phyloP scores from a whole-genome alignment of 345 rosid genomes.

The Corymbia maculata region DNA sequence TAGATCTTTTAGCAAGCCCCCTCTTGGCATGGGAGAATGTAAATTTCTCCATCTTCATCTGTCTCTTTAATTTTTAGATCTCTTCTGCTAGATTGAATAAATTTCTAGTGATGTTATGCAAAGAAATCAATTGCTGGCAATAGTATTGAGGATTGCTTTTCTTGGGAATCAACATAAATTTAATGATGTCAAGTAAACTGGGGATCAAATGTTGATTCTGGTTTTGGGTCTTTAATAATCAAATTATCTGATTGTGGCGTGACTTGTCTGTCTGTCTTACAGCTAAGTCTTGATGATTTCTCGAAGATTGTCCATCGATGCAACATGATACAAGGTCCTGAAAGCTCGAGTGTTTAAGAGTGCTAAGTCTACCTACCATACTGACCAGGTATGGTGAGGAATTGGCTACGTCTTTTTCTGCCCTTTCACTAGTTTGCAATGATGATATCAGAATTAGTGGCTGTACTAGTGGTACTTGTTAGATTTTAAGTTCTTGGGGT shows the following conservation, averaged over 20 bases:
- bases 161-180: neutral
- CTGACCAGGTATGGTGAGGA: neutral
- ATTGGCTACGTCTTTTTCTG: neutral
- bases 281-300: slow-evolving; percentile 70
- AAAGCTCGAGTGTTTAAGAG: neutral
- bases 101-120: slow-evolving; percentile 66
- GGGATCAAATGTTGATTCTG: neutral
- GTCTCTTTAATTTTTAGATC: neutral
- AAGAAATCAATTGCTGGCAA: slow-evolving; percentile 50
- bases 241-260: neutral
- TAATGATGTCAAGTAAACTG: neutral
- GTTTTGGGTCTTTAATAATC: neutral
- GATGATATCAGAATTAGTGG: neutral
- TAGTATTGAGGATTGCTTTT: neutral
- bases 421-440: neutral
- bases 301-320: slow-evolving; percentile 50
- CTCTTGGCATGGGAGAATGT: neutral
- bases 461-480: neutral
- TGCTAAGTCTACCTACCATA: neutral
- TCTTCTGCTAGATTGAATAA: slow-evolving; percentile 21
- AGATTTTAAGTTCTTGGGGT: neutral
- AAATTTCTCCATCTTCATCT: neutral
- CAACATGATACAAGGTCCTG: slow-evolving; percentile 40
- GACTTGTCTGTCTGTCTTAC: slow-evolving; percentile 4
- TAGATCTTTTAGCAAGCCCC: neutral